Evolutionary conservation across 768 basidiomycete species (phyloP).

Genomic region (Mycena polygramma): DNA sequence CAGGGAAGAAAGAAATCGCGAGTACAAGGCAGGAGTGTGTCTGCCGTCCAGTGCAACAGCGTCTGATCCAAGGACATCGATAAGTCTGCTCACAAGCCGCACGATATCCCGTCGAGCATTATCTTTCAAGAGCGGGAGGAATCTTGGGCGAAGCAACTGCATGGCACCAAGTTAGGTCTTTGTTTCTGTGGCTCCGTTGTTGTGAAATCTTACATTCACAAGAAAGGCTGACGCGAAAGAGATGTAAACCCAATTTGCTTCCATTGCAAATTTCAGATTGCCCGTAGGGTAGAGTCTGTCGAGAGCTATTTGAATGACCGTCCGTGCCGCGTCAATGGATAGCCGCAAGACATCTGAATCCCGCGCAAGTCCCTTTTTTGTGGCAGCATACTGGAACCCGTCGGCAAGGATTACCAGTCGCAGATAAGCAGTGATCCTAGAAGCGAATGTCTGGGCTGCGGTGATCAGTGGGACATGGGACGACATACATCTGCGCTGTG

Average conservation of each 20-base stretch:
- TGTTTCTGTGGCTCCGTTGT: not conserved
- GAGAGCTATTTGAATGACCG: conserved; percentile 66
- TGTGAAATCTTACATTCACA: conserved; percentile 60
- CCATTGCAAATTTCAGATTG: conserved; percentile 68
- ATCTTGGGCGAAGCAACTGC: conserved; percentile 66
- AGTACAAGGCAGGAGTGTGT: conserved; percentile 70
- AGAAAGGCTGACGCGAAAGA: conserved; percentile 74
- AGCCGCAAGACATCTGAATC: conserved; percentile 59
- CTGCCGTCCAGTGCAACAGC: conserved; percentile 66
- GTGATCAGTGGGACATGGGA: conserved; percentile 33
- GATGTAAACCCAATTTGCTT: conserved; percentile 63
- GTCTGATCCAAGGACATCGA: conserved; percentile 61
- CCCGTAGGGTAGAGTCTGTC: conserved; percentile 67
- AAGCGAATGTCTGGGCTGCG: conserved; percentile 25
- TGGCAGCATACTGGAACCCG: conserved; percentile 64
- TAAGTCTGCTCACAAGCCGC: conserved; percentile 56
- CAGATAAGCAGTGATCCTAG: conserved; percentile 66
- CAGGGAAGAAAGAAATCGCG: conserved; percentile 65
- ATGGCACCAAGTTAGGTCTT: not conserved
- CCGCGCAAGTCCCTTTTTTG: conserved; percentile 52
- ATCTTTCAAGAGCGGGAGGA: conserved; percentile 56
- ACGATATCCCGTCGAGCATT: conserved; percentile 57
- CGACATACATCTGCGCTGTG: conserved; percentile 54
- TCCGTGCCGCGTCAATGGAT: conserved; percentile 68
- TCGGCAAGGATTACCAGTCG: conserved; percentile 69